A percentile compares a stretch with the other conserved stretches of the same genome.
Evolutionary conservation across 202 grass and related monocot species (phyloP).

Genomic region (Digitaria exilis): DNA sequence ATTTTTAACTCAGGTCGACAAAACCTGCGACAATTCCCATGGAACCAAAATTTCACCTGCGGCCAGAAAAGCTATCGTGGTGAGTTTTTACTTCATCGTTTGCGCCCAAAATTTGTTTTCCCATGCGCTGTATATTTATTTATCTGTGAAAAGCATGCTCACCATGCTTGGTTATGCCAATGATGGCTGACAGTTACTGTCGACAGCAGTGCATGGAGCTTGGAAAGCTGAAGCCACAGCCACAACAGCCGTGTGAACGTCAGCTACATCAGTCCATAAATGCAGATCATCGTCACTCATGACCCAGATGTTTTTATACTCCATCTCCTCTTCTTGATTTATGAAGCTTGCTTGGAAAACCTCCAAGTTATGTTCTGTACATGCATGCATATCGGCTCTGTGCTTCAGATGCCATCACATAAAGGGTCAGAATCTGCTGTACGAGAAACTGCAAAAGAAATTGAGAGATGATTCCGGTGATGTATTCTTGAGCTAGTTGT

Average conservation of each 20-base stretch:
- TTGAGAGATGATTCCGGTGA: constrained; percentile 53
- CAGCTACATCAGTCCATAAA: neutral
- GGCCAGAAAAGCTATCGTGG: constrained; percentile 61
- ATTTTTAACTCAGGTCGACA: constrained; percentile 66
- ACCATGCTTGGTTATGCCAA: constrained; percentile 48
- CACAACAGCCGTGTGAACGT: neutral
- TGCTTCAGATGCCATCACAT: constrained; percentile 43
- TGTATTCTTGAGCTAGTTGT: constrained; percentile 25
- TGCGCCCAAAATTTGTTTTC: neutral
- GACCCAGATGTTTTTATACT: constrained; percentile 11
- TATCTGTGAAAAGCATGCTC: constrained; percentile 49
- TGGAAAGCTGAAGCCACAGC: constrained; percentile 48
- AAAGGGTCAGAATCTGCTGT: constrained; percentile 21
- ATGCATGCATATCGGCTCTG: constrained; percentile 49
- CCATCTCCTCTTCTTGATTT: neutral
- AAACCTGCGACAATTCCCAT: constrained; percentile 68
- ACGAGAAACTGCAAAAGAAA: constrained; percentile 25
- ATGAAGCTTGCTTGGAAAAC: constrained; percentile 15
- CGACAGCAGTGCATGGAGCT: constrained; percentile 44
- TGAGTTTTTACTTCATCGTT: constrained; percentile 42
- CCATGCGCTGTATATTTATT: neutral
- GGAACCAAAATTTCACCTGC: constrained; percentile 81
- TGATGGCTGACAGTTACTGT: constrained; percentile 59
- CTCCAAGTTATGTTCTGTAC: constrained; percentile 33
- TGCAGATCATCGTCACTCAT: neutral